A percentile compares a stretch with the other conserved stretches of the same genome.
Conservation (phyloP, 495 filamentous ascomycete genomes). For the Entonaema liquescens region DNA sequence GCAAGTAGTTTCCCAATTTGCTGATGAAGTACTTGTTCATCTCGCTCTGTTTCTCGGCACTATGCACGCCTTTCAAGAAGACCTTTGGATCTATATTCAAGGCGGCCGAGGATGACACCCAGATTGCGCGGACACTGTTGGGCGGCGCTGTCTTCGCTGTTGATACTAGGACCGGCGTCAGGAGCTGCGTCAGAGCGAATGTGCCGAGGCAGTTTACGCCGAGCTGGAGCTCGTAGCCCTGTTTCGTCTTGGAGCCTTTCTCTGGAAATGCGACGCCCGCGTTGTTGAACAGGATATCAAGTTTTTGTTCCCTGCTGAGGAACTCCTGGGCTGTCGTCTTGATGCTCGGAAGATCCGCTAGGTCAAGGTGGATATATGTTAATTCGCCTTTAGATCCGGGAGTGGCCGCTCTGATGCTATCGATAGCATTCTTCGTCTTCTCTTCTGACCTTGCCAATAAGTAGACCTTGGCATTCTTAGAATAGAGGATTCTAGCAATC, state of each 20-base stretch:
- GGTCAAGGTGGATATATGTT: constrained; percentile 43
- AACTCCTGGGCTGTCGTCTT: constrained; percentile 39
- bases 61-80: constrained; percentile 27
- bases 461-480: constrained; percentile 60
- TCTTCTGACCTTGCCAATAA: constrained; percentile 57
- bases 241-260: constrained; percentile 35
- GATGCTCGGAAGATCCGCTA: constrained; percentile 43
- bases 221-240: constrained; percentile 52
- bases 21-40: constrained; percentile 47
- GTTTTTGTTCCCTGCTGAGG: constrained; percentile 32
- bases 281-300: constrained; percentile 46
- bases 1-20: constrained; percentile 53
- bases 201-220: constrained; percentile 51
- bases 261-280: constrained; percentile 50
- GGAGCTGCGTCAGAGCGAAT: constrained; percentile 52
- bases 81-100: constrained; percentile 32
- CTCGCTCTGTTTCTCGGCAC: constrained; percentile 3
- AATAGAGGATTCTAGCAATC: constrained; percentile 55
- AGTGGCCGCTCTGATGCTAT: constrained; percentile 36
- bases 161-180: constrained; percentile 47
- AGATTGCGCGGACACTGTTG: constrained; percentile 55
- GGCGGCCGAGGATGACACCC: constrained; percentile 48
- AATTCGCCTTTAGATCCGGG: constrained; percentile 39
- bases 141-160: constrained; percentile 43
- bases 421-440: constrained; percentile 44